A percentile compares a stretch with the other conserved stretches of the same genome.
Conservation (phyloP, 108 stramenopile species). For the Nitzschia sp. region DNA sequence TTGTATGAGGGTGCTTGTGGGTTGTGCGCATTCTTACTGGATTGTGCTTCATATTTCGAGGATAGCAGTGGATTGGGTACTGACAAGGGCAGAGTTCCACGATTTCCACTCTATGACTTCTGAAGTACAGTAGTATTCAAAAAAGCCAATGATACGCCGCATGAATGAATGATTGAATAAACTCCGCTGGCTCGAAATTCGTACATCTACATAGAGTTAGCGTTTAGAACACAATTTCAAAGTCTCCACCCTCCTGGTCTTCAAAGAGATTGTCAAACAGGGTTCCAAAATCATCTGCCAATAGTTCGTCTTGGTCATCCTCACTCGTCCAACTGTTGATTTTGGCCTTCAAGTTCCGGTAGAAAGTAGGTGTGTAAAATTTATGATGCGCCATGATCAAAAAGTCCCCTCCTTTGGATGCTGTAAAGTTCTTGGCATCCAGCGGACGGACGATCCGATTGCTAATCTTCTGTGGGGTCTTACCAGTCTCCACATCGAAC, state of each 20-base stretch:
- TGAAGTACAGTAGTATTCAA: neutral
- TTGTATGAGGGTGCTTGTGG: slow-evolving; percentile 51
- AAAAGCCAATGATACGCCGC: no score
- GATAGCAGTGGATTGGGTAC: no score
- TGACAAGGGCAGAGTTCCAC: no score
- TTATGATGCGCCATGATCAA: slow-evolving; percentile 30
- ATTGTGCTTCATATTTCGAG: neutral
- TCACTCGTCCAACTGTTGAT: slow-evolving; percentile 24
- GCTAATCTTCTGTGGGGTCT: slow-evolving; percentile 17
- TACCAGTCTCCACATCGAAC: slow-evolving; percentile 8
- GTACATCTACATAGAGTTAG: no score
- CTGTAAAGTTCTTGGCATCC: slow-evolving; percentile 20
- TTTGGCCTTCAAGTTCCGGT: slow-evolving; percentile 22
- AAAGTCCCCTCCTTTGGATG: slow-evolving; percentile 29
- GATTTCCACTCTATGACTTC: slow-evolving; percentile 6
- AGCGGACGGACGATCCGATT: slow-evolving; percentile 6
- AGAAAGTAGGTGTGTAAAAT: slow-evolving; percentile 33
- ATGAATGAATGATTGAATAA: no score
- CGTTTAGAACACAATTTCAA: neutral
- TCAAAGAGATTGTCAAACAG: slow-evolving; percentile 2
- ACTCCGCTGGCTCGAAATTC: no score
- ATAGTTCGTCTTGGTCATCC: neutral
- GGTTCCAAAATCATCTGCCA: neutral
- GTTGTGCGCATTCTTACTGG: slow-evolving; percentile 32
- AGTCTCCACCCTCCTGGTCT: neutral